phyloP scores from a whole-genome alignment of 148 eudicot genomes.

The Rhododendron ovatum region DNA sequence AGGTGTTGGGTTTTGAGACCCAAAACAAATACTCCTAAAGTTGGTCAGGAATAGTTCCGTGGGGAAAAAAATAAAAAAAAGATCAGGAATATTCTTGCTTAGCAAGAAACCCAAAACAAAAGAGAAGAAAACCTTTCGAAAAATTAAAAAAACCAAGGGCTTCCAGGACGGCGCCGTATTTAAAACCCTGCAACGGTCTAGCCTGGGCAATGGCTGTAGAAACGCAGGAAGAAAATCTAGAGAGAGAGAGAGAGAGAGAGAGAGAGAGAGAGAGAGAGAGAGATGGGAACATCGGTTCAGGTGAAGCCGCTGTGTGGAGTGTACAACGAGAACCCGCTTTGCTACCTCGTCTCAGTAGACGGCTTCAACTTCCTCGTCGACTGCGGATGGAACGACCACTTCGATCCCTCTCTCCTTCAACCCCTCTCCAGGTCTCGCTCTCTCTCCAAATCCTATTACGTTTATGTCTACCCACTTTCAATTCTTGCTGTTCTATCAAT shows the following conservation, averaged over 20 bases:
- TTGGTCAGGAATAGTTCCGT: too few species aligned
- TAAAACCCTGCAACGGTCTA: not conserved
- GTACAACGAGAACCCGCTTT: conserved; percentile 84
- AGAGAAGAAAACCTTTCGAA: too few species aligned
- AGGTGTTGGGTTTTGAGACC: too few species aligned
- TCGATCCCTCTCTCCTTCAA: conserved; percentile 68
- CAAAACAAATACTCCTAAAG: too few species aligned
- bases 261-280: not conserved
- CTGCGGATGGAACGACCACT: conserved; percentile 97
- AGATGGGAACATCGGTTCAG: conserved; percentile 97
- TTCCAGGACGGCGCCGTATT: not conserved
- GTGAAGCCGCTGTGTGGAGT: conserved; percentile 86
- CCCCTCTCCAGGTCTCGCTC: conserved; percentile 75
- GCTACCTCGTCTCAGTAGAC: conserved; percentile 80
- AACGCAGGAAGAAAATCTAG: not conserved
- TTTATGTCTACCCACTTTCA: not conserved
- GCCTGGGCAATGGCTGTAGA: not conserved
- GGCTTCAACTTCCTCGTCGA: conserved; percentile 87
- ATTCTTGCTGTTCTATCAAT: not conserved
- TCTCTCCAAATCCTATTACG: conserved; percentile 12
- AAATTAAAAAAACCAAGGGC: not conserved
- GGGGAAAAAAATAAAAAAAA: too few species aligned
- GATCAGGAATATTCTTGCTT: too few species aligned
- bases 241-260: conserved; percentile 7
- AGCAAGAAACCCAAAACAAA: not conserved